Conservation (phyloP, 2,329 filamentous ascomycete species). For the Cercospora citrullina region DNA sequence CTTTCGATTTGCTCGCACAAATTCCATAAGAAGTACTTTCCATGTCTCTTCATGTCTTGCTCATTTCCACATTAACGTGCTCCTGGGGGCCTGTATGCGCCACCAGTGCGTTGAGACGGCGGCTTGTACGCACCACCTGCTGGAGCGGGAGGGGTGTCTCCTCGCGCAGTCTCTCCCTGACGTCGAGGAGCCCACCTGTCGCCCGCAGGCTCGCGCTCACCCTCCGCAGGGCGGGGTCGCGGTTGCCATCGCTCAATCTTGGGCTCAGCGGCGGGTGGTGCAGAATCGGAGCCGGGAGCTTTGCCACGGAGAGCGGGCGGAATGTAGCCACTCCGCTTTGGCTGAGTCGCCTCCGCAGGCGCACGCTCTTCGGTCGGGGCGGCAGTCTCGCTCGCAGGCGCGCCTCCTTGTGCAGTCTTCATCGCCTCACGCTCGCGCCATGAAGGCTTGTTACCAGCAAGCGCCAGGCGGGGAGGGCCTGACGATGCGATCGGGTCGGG, state of each 20-base stretch:
- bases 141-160: slow-evolving; percentile 21
- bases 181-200: slow-evolving; percentile 25
- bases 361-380: slow-evolving; percentile 35
- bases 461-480: slow-evolving; percentile 62
- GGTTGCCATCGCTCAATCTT: slow-evolving; percentile 29
- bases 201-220: slow-evolving; percentile 18
- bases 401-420: slow-evolving; percentile 38
- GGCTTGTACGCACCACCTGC: slow-evolving; percentile 29
- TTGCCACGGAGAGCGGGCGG: slow-evolving; percentile 47
- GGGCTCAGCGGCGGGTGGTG: slow-evolving; percentile 31
- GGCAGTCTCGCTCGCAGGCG: slow-evolving; percentile 31
- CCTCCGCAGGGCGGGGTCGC: slow-evolving; percentile 25
- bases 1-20: not conserved
- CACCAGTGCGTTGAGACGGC: slow-evolving; percentile 30
- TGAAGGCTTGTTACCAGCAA: slow-evolving; percentile 58
- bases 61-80: slow-evolving; percentile 13
- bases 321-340: slow-evolving; percentile 48
- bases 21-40: slow-evolving; percentile 5
- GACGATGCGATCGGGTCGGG: slow-evolving; percentile 50
- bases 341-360: slow-evolving; percentile 42
- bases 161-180: slow-evolving; percentile 17
- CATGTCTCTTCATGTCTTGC: not conserved
- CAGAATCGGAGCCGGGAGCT: slow-evolving; percentile 34
- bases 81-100: slow-evolving; percentile 33
- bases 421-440: slow-evolving; percentile 73